Evolutionary conservation across 2,329 filamentous ascomycete genomes (phyloP).

Genomic region (Talaromyces funiculosus): DNA sequence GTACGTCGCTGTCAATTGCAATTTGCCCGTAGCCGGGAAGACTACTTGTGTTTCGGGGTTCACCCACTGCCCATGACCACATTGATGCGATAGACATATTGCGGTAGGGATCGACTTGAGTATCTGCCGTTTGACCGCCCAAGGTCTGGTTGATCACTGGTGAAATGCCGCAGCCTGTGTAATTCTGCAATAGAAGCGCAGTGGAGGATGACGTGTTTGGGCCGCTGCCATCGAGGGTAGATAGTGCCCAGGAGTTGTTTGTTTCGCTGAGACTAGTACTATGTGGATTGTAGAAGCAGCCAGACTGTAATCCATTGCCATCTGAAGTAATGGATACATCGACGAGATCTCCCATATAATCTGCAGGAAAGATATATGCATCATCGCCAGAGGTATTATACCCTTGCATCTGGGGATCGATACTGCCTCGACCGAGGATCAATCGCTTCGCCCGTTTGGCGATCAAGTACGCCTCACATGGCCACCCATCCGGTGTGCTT

Average conservation of each 20-base stretch:
- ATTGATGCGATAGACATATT: conserved; percentile 47
- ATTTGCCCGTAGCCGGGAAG: conserved; percentile 19
- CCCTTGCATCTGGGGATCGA: conserved; percentile 52
- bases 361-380: conserved; percentile 46
- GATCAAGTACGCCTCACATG: conserved; percentile 54
- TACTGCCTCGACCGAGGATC: conserved; percentile 50
- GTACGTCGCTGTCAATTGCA: conserved; percentile 29
- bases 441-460: conserved; percentile 50
- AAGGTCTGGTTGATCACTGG: conserved; percentile 55
- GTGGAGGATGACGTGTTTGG: conserved; percentile 22
- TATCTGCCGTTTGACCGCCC: conserved; percentile 46
- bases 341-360: conserved; percentile 38
- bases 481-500: conserved; percentile 58
- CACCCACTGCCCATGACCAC: conserved; percentile 56
- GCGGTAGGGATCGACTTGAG: conserved; percentile 43
- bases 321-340: conserved; percentile 30
- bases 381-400: conserved; percentile 53
- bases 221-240: conserved; percentile 25
- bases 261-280: conserved; percentile 36
- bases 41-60: conserved; percentile 48
- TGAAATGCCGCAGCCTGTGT: conserved; percentile 56
- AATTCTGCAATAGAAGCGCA: conserved; percentile 32
- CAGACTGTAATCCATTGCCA: conserved; percentile 41
- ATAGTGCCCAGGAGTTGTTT: conserved; percentile 52
- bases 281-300: conserved; percentile 50